These are phyloP conservation scores for Eucalyptus leucophloia DNA, from an alignment of 345 rosid genomes.

Conservation along the genomic window DNA sequence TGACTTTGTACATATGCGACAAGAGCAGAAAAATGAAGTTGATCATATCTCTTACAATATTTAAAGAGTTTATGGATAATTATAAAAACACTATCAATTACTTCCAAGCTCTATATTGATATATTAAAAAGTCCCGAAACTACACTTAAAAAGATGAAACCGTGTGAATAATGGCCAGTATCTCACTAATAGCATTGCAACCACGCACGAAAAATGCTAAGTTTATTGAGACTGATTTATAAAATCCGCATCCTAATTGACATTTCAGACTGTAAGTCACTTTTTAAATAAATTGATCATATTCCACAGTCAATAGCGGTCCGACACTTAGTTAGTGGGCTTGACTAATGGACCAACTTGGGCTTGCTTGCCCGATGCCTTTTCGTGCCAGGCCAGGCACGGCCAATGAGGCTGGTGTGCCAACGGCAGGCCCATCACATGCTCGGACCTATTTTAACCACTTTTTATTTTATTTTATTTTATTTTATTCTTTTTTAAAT, in stretches of 20 bases:
- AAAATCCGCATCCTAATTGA: too few species aligned
- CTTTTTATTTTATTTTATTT: rapidly evolving
- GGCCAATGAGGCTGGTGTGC: background rate
- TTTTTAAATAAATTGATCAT: background rate
- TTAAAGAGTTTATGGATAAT: too few species aligned
- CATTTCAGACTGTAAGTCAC: background rate
- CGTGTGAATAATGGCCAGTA: background rate
- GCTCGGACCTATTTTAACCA: background rate
- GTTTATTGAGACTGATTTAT: background rate
- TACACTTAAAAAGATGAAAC: background rate
- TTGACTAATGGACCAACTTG: background rate
- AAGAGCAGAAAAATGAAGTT: background rate
- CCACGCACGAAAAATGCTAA: background rate
- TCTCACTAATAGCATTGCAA: background rate
- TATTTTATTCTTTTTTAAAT: too few species aligned
- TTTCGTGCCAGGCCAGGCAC: background rate
- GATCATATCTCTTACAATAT: background rate
- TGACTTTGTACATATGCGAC: background rate
- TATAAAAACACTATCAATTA: background rate
- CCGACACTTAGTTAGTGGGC: background rate
- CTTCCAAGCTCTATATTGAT: too few species aligned
- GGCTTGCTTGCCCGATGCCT: background rate
- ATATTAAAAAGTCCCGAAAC: background rate
- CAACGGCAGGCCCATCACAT: background rate
- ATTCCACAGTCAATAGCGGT: background rate